Evolutionary conservation across 805 yeast genomes (phyloP), one percentile per base, ranked within the genome.

Genomic region (Metschnikowia shivogae): DNA sequence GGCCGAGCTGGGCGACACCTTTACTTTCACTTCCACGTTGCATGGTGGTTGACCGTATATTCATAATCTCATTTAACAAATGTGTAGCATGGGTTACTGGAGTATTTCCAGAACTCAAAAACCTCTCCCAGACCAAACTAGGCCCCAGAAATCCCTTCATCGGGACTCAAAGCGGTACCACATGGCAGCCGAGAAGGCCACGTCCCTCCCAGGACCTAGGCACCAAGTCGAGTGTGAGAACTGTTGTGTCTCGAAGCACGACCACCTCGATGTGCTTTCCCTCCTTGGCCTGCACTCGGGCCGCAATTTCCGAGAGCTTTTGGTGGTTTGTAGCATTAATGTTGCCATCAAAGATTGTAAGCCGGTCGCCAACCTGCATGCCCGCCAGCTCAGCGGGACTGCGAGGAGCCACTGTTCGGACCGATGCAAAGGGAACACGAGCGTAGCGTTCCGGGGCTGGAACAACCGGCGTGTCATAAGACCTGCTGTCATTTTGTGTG

Each of bases 1-100:
- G n/a, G 62, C 93, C 12, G 85, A 87, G 62, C 67, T 76, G 39
- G 83, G 86, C 10, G 99, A 92, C 63, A 73, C 79, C 19, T 76
- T 92, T 33, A 81, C 95, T 3, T 92, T 92, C 58, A 92, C 97
- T 1, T 86, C 95, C 34, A 93, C 99, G 3, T 70, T 92, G 49
- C 99, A 92, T 57, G 99, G 99, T 4, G 99, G 99, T 38, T 92
- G 60, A 58, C 32, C 4, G 7, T 14, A 17, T 6, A 9, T 11
- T 5, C 13, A 37, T 31, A 17, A 22, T 22, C 26, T 22, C 26
- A 22, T 22, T 22, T 7, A 22, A 3, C 26, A 6, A 22, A 22
- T 22, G 8, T 36, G 3, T 6, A 24, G 5, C 13, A 29, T n/a
- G 22, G 6, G 24, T 36, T 17, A 17, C 17, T 17, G 17, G 17